A percentile compares a stretch with the other conserved stretches of the same genome.
These are phyloP conservation scores for Nemophila menziesii DNA, from an alignment of 257 asterid species.

Conservation along the genomic window DNA sequence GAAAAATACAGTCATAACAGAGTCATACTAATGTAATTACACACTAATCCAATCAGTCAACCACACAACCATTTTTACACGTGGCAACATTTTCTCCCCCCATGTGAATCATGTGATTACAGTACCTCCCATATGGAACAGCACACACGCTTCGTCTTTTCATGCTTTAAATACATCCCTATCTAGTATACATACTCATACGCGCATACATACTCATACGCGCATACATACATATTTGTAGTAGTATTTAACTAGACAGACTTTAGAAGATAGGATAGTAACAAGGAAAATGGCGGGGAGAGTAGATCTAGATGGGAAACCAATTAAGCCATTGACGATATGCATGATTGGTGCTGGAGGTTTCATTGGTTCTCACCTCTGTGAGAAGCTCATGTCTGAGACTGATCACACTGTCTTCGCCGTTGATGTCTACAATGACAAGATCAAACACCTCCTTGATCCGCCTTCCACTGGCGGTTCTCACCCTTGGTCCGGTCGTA, in stretches of 20 bases:
- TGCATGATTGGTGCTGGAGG: slow-evolving; percentile 99
- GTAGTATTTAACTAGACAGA: no score
- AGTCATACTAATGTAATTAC: no score
- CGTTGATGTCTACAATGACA: slow-evolving; percentile 78
- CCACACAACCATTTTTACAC: background rate
- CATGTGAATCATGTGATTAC: no score
- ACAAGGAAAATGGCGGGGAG: slow-evolving; percentile 46
- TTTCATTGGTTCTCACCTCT: slow-evolving; percentile 87
- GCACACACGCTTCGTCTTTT: no score
- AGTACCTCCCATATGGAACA: no score
- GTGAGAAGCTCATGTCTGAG: slow-evolving; percentile 77
- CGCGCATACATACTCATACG: background rate
- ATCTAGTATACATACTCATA: background rate
- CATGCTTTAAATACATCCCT: slow-evolving; percentile 42
- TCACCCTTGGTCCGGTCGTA: slow-evolving; percentile 51
- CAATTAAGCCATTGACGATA: slow-evolving; percentile 62
- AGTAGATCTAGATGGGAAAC: slow-evolving; percentile 85
- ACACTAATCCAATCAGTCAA: no score
- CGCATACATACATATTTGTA: background rate
- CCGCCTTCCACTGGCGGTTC: slow-evolving; percentile 23
- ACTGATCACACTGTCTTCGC: slow-evolving; percentile 77
- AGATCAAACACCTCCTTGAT: slow-evolving; percentile 78
- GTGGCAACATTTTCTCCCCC: background rate
- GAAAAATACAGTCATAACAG: no score
- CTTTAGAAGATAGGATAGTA: no score